Evolutionary conservation across 768 basidiomycete species (phyloP), one percentile per base, ranked within the genome.

Genomic region (Tulasnella sp.): DNA sequence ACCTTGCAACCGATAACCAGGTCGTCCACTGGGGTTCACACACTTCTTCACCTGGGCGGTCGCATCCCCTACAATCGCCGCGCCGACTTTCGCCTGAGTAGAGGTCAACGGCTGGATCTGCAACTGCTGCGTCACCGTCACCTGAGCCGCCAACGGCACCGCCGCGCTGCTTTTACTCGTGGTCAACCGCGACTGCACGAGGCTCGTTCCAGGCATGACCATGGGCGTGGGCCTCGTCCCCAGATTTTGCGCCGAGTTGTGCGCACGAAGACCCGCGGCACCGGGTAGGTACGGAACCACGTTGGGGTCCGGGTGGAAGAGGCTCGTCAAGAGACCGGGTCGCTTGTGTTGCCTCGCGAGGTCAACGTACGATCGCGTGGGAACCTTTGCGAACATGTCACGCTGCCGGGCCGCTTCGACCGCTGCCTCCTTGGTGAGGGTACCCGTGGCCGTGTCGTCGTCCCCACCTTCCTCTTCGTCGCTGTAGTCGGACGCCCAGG

Each of bases 261-360:
- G 62, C 15, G 48, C 60, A 42, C 61, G 48, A 44, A 57, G 42
- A 9, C 30, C 30, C 30, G 81, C 78, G 19, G 78, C 76, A 76
- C 75, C 58, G 74, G 76, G 17, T 73, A 79, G 15, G 73, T 69
- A 61, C 79, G 74, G 69, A 81, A 83, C 1, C 31, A 68, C 83
- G 83, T 42, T 73, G 76, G 83, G 82, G 65, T 84, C 78, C 0
- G 87, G 87, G 63, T 88, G 83, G 75, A 90, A 75, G 44, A 90
- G 70, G 68, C 80, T 80, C 25, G 79, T 79, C 55, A 88, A 71
- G 44, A 85, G 69, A 2, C 86, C 87, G 8, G 77, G 78, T 49
- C 72, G 70, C 9, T 30, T 44, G 11, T 53, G 41, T 15, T 57
- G 61, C 70, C 89, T 88, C 62, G 78, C 76, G 65, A 86, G 50